Percentiles rank a stretch among this genome's conserved stretches.
These are phyloP conservation scores for Ceratocystis diversiconidia DNA, from an alignment of 2,329 filamentous ascomycete genomes.

Conservation along the genomic window DNA sequence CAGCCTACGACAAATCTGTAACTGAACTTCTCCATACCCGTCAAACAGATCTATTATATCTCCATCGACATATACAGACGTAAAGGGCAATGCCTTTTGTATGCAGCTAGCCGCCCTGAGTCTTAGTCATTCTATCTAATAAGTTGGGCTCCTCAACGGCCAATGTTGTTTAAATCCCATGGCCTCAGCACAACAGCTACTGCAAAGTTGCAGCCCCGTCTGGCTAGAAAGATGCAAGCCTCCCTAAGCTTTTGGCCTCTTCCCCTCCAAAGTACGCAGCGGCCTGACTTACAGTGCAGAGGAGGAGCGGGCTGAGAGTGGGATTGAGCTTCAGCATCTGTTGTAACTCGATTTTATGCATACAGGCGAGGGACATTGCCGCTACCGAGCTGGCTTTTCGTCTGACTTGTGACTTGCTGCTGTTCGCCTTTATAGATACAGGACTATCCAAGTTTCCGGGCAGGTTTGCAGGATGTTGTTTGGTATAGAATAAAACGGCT, in stretches of 20 bases:
- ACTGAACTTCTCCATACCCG: background rate
- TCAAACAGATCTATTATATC: background rate
- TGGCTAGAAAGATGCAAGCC: background rate
- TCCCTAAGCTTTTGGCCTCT: too few species aligned
- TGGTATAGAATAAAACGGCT: slow-evolving; percentile 1
- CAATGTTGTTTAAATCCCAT: background rate
- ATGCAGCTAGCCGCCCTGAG: background rate
- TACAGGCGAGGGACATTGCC: slow-evolving; percentile 6
- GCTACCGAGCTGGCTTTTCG: background rate
- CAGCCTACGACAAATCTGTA: background rate
- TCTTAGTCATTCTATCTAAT: background rate
- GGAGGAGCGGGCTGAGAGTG: background rate
- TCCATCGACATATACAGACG: background rate
- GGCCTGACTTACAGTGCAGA: too few species aligned
- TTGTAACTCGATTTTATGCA: slow-evolving; percentile 7
- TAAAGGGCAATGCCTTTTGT: background rate
- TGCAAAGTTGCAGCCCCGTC: background rate
- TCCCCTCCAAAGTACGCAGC: too few species aligned
- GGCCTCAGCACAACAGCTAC: background rate
- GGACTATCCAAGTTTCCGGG: background rate
- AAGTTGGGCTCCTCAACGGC: background rate
- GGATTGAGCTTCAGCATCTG: background rate
- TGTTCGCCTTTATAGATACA: slow-evolving; percentile 1
- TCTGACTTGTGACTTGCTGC: slow-evolving; percentile 1
- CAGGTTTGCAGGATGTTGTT: background rate